Percentiles rank a stretch among this genome's conserved stretches.
Evolutionary conservation across 345 rosid genomes (phyloP).

Genomic region (Rubroshorea leprosula): DNA sequence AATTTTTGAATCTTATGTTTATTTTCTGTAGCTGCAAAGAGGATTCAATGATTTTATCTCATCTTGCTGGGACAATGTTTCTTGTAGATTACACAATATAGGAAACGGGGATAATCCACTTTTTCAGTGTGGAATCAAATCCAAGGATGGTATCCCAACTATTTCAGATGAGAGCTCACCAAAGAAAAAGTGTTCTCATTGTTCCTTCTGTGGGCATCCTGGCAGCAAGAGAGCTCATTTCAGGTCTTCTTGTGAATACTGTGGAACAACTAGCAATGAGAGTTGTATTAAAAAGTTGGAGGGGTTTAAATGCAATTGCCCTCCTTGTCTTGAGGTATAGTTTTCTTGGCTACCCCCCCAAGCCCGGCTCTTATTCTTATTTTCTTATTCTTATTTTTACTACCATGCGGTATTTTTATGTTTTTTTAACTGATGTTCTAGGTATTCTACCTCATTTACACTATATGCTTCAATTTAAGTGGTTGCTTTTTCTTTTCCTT

Average conservation of each 20-base stretch:
- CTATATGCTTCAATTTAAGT: too few relatives aligned
- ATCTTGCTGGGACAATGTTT: background rate
- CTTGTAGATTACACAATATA: constrained; percentile 54
- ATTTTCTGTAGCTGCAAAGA: constrained; percentile 2
- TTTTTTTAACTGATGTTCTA: too few relatives aligned
- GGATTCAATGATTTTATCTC: constrained; percentile 4
- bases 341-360: too few relatives aligned
- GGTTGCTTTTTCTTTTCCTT: too few relatives aligned
- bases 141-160: constrained; percentile 22
- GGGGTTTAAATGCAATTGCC: constrained; percentile 66
- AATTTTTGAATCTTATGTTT: background rate
- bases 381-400: too few relatives aligned
- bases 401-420: too few relatives aligned
- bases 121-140: constrained; percentile 25
- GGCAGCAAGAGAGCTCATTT: constrained; percentile 64
- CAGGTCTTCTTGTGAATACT: constrained; percentile 57
- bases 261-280: constrained; percentile 28
- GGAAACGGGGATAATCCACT: constrained; percentile 36
- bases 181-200: constrained; percentile 53
- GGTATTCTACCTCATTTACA: too few relatives aligned
- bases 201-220: constrained; percentile 90
- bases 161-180: constrained; percentile 27
- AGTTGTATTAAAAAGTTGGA: constrained; percentile 58
- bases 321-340: constrained; percentile 49
- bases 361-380: too few relatives aligned